Evolutionary conservation across 352 stramenopile species (phyloP), one percentile per base, ranked within the genome.

Genomic region (Blastocystis sp.): DNA sequence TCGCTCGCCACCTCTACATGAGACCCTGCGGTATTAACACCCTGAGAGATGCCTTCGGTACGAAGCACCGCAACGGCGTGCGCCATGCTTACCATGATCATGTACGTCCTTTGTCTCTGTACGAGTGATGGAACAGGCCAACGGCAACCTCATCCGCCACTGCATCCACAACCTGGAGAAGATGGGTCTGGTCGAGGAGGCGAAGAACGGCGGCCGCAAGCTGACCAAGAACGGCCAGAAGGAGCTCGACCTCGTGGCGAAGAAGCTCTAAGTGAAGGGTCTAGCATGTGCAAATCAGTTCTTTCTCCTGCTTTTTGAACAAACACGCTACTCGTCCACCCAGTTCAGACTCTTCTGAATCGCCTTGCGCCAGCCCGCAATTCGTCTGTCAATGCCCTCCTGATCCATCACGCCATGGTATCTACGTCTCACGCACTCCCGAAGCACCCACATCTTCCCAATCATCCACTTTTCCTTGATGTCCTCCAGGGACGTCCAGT

Each of bases 401-500:
- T 76, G 62, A 41, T 88, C 78, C 78, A 88, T 88, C 45, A 61
- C 60, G n/a, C 66, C 62, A 66, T 78, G 62, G 52, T 59, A 88
- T 5, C 66, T 78, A 76, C 21, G 3, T 19, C 7, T 78, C 2
- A 77, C 2, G 1, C 43, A 1, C 38, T 60, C 41, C 56, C 62
- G 41, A 10, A 60, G 66, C 53, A 61, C 45, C 43, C 61, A 90
- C 60, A 40, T 88, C 70, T 86, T 88, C 21, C 62, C 89, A 9
- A 90, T 61, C 38, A 61, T 61, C 89, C 89, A 91, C 48, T 88
- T 64, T 34, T 74, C 52, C 59, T 69, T 43, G 43, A 97, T 88
- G 66, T 96, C 93, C 48, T 96, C 93, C 34, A 93, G 71, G 38
- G 92, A 94, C 86, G 94, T 94, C 94, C 94, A 99, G 60, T 98